phyloP scores from a whole-genome alignment of 225 moss, liverwort and hornwort genomes.

The Marchantia paleacea region DNA sequence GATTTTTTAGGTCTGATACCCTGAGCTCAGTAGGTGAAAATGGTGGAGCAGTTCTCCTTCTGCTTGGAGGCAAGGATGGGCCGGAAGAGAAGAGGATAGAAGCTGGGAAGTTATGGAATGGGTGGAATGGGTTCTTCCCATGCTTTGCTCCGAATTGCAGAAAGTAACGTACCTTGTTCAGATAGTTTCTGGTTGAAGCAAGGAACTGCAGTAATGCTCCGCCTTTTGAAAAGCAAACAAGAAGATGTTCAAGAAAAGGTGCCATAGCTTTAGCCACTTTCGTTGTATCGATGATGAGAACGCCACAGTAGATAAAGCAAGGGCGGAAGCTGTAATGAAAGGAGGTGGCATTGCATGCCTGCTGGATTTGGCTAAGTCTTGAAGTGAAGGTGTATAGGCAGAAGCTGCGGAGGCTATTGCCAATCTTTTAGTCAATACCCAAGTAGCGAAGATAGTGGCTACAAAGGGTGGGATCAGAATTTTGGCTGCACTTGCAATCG shows the following conservation, averaged over 20 bases:
- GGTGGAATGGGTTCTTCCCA: conserved; percentile 91
- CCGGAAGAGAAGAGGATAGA: conserved; percentile 10
- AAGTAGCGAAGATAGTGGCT: conserved; percentile 88
- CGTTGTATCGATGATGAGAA: conserved; percentile 84
- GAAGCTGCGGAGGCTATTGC: conserved; percentile 98
- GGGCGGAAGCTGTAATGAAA: conserved; percentile 90
- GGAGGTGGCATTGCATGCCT: conserved; percentile 85
- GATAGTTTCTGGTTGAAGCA: conserved; percentile 84
- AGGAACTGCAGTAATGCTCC: conserved; percentile 83
- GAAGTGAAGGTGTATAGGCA: conserved; percentile 80
- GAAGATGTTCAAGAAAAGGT: conserved; percentile 86
- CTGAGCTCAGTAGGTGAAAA: conserved; percentile 5
- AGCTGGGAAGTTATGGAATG: conserved; percentile 55
- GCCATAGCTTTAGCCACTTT: conserved; percentile 89
- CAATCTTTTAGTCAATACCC: conserved; percentile 87
- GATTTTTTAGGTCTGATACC: conserved; percentile 6
- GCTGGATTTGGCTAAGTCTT: conserved; percentile 76
- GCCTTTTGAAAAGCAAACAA: conserved; percentile 64
- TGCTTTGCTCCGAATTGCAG: conserved; percentile 73
- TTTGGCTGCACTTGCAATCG: conserved; percentile 75
- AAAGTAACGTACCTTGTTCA: conserved; percentile 65
- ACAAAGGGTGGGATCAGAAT: conserved; percentile 88
- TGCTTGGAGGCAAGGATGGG: conserved; percentile 6
- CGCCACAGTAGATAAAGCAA: conserved; percentile 69
- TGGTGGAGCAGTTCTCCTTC: conserved; percentile 21